A percentile compares a stretch with the other conserved stretches of the same genome.
Conservation (phyloP, 2,329 filamentous ascomycete genomes). For the Fusarium brevicatenulatum region DNA sequence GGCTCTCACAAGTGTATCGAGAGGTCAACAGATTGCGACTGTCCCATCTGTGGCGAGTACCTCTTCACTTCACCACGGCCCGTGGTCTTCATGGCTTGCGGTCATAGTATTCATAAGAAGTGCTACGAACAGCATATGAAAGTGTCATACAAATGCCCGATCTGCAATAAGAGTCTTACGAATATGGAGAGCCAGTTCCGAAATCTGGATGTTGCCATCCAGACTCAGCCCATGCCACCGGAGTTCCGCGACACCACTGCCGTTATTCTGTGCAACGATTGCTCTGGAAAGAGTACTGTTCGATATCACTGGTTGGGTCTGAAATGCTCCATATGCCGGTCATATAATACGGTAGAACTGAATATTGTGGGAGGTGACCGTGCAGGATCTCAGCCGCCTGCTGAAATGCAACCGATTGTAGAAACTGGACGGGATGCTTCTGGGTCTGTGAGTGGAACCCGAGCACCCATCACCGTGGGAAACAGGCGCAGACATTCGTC, state of each 20-base stretch:
- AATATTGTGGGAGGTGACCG: constrained; percentile 63
- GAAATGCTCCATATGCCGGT: constrained; percentile 81
- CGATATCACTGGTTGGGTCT: constrained; percentile 94
- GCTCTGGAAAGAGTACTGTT: constrained; percentile 85
- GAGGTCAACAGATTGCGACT: constrained; percentile 92
- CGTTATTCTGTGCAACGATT: constrained; percentile 93
- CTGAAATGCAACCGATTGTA: constrained; percentile 25
- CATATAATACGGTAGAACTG: constrained; percentile 75
- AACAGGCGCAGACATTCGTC: constrained; percentile 55
- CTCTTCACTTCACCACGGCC: constrained; percentile 91
- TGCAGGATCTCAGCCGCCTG: constrained; percentile 40
- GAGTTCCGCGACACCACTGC: constrained; percentile 84
- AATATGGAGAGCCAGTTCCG: constrained; percentile 98
- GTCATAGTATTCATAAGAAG: constrained; percentile 91
- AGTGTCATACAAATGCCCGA: constrained; percentile 93
- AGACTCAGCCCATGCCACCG: constrained; percentile 88
- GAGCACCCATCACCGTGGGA: constrained; percentile 23
- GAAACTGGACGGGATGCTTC: constrained; percentile 24
- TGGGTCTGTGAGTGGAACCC: constrained; percentile 18
- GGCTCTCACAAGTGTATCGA: constrained; percentile 93
- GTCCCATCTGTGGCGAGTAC: constrained; percentile 95
- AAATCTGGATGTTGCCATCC: constrained; percentile 87
- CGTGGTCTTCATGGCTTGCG: constrained; percentile 94
- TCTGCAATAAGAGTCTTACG: constrained; percentile 94
- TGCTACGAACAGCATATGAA: constrained; percentile 92